These are phyloP conservation scores for Ceratocystiopsis sp. DNA, from an alignment of 2,329 filamentous ascomycete species.

Conservation along the genomic window DNA sequence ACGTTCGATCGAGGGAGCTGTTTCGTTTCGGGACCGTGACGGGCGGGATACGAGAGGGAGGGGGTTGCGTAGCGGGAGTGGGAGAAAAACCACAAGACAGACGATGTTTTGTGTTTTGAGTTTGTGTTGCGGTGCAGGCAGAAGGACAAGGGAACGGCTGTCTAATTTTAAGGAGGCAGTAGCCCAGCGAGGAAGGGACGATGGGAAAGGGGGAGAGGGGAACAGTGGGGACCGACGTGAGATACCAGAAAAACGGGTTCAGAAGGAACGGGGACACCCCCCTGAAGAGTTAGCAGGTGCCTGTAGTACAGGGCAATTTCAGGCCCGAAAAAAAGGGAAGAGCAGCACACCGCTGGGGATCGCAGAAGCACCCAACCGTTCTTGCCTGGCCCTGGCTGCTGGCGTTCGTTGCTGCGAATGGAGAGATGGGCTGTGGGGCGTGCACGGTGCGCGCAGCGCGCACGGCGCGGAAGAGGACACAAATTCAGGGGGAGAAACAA, in stretches of 20 bases:
- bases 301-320: slow-evolving; percentile 4
- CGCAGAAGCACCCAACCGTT: background rate
- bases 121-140: slow-evolving; percentile 5
- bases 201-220: slow-evolving; percentile 1
- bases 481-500: slow-evolving; percentile 7
- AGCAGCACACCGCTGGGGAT: background rate
- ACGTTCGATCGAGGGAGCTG: slow-evolving; percentile 3
- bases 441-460: slow-evolving; percentile 5
- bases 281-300: slow-evolving; percentile 1
- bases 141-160: slow-evolving; percentile 6
- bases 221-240: background rate
- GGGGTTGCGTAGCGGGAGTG: background rate
- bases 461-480: slow-evolving; percentile 1
- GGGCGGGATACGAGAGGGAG: slow-evolving; percentile 1
- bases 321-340: background rate
- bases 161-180: slow-evolving; percentile 12
- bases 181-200: slow-evolving; percentile 1
- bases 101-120: slow-evolving; percentile 4
- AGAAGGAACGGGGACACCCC: slow-evolving; percentile 2
- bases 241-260: slow-evolving; percentile 1
- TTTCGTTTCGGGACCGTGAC: slow-evolving; percentile 8
- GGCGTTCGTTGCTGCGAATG: background rate
- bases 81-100: background rate
- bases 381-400: background rate
- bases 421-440: slow-evolving; percentile 1